Conservation (phyloP, 1,284 basidiomycete genomes). For the Rhizopogon parksii region DNA sequence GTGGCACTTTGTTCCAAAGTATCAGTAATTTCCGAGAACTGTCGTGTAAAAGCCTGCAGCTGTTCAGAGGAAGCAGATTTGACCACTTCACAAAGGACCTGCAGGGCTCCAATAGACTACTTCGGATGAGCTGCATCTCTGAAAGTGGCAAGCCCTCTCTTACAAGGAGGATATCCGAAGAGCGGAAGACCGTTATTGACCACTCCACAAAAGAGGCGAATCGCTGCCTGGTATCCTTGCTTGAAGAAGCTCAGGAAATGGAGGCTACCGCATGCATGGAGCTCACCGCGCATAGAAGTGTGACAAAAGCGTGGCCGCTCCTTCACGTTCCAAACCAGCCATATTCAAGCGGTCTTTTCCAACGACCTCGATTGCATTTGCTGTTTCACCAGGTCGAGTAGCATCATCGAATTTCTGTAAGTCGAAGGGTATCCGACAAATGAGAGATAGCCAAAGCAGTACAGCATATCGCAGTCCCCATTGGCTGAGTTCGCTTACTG, state of each 20-base stretch:
- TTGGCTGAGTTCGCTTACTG: conserved; percentile 36
- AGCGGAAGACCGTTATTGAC: conserved; percentile 33
- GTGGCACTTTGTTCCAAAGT: conserved; percentile 33
- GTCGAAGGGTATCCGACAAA: conserved; percentile 93
- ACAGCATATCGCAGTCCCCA: conserved; percentile 86
- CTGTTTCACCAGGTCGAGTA: conserved; percentile 41
- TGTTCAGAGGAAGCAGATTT: conserved; percentile 60
- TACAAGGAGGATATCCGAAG: conserved; percentile 48
- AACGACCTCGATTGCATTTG: conserved; percentile 49
- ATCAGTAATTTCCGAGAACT: conserved; percentile 39
- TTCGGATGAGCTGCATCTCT: conserved; percentile 4
- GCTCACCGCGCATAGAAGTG: conserved; percentile 70
- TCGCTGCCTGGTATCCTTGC: conserved; percentile 53
- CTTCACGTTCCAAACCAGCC: conserved; percentile 78
- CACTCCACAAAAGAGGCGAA: conserved; percentile 48
- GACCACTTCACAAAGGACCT: conserved; percentile 67
- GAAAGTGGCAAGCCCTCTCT: conserved; percentile 13
- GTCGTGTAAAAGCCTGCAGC: conserved; percentile 37
- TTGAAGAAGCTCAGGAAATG: conserved; percentile 22
- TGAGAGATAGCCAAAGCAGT: conserved; percentile 89
- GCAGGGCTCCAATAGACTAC: conserved; percentile 65
- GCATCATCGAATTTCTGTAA: conserved; percentile 75
- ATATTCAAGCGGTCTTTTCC: conserved; percentile 57
- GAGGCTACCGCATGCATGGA: not conserved
- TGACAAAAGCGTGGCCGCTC: conserved; percentile 67